Conservation (phyloP, 345 rosid genomes). For the Gossypium rotundifolium region DNA sequence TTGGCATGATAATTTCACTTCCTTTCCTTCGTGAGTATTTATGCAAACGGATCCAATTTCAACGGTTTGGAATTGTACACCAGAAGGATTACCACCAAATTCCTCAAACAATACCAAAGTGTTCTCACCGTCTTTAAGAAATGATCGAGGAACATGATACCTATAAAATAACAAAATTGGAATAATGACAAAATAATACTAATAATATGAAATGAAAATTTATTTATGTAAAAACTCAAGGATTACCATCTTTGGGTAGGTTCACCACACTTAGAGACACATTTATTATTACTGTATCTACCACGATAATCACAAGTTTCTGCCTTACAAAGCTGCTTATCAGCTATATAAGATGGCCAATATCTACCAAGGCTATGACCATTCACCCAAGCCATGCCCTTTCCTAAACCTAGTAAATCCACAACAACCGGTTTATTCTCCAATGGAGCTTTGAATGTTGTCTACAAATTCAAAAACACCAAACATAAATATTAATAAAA, state of each 20-base stretch:
- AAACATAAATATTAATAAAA: neutral
- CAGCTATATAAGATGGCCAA: slow-evolving; percentile 20
- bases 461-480: slow-evolving; percentile 11
- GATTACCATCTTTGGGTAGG: slow-evolving; percentile 38
- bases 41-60: slow-evolving; percentile 28
- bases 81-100: slow-evolving; percentile 43
- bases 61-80: slow-evolving; percentile 29
- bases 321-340: slow-evolving; percentile 16
- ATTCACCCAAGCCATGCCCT: slow-evolving; percentile 42
- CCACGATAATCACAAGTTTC: slow-evolving; percentile 29
- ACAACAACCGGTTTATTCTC: slow-evolving; percentile 32
- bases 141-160: slow-evolving; percentile 53
- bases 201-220: neutral
- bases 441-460: slow-evolving; percentile 28
- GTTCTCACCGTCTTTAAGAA: slow-evolving; percentile 30
- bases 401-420: slow-evolving; percentile 38
- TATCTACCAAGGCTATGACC: slow-evolving; percentile 27
- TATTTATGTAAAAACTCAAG: neutral
- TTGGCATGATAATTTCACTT: slow-evolving; percentile 45
- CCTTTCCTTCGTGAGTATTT: slow-evolving; percentile 29
- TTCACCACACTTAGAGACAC: slow-evolving; percentile 24
- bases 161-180: slow-evolving; percentile 9
- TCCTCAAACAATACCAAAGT: slow-evolving; percentile 53
- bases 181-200: neutral
- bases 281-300: slow-evolving; percentile 13